Percentiles rank a stretch among this genome's conserved stretches.
Conservation (phyloP, 2,329 filamentous ascomycete genomes). For the Triangularia verruculosa region DNA sequence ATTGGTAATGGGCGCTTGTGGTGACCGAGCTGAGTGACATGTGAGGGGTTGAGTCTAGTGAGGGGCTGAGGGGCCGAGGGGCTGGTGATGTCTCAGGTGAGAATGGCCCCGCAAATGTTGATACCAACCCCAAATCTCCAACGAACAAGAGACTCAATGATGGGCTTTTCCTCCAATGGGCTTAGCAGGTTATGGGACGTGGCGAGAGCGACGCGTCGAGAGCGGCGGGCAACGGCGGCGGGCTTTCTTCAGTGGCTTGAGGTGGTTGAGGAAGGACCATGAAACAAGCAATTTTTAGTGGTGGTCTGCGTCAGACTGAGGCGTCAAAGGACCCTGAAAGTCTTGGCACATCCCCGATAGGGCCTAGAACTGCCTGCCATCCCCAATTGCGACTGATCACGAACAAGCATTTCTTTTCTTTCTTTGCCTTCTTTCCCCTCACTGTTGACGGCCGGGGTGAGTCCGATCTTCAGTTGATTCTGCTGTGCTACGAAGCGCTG, state of each 20-base stretch:
- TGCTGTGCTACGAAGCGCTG: background rate
- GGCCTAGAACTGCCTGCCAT: slow-evolving; percentile 4
- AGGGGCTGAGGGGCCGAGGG: background rate
- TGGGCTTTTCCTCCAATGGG: background rate
- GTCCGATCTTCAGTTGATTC: background rate
- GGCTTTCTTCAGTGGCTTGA: background rate
- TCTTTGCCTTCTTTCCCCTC: slow-evolving; percentile 15
- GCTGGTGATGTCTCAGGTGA: slow-evolving; percentile 1
- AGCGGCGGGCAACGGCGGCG: background rate
- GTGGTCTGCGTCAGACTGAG: background rate
- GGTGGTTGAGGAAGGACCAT: too few species aligned
- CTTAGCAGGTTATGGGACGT: background rate
- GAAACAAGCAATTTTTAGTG: slow-evolving; percentile 4
- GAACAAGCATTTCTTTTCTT: background rate
- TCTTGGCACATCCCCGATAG: slow-evolving; percentile 1
- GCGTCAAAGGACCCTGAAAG: background rate
- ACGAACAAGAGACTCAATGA: background rate
- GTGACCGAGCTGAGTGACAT: background rate
- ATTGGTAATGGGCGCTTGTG: background rate
- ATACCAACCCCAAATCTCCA: slow-evolving; percentile 1
- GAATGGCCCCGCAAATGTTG: background rate
- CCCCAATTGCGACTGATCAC: background rate
- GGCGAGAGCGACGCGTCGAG: slow-evolving; percentile 2
- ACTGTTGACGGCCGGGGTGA: slow-evolving; percentile 1
- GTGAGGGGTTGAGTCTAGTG: background rate